Conservation (phyloP, 306 rosid species). For the Elaeagnus macrophylla region DNA sequence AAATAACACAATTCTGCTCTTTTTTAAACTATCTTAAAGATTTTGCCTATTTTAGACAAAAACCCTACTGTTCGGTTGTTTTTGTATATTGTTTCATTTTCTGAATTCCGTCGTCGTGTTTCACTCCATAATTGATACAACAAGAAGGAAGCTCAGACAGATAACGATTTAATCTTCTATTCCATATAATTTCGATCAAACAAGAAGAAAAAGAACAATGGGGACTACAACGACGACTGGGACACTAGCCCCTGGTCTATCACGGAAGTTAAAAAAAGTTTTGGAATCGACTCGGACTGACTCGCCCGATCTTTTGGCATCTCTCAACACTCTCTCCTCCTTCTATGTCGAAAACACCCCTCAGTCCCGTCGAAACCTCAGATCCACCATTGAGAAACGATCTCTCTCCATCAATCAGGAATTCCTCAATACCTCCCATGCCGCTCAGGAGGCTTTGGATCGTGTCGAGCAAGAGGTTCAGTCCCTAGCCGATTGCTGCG, state of each 20-base stretch:
- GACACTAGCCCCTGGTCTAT: conserved; percentile 70
- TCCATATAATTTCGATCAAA: too few relatives aligned
- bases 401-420: conserved; percentile 67
- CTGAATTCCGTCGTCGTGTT: too few relatives aligned
- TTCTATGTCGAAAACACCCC: conserved; percentile 77
- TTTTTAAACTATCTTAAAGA: too few relatives aligned
- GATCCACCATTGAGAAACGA: conserved; percentile 83
- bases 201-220: conserved; percentile 29
- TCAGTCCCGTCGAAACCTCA: conserved; percentile 89
- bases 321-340: conserved; percentile 74
- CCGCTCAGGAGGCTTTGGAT: conserved; percentile 71
- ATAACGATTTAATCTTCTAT: too few relatives aligned
- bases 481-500: conserved; percentile 70
- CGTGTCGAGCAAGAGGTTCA: conserved; percentile 74
- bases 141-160: too few relatives aligned
- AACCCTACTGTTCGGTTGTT: too few relatives aligned
- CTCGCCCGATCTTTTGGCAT: conserved; percentile 70
- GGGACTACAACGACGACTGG: conserved; percentile 23
- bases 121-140: too few relatives aligned
- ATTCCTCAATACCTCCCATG: conserved; percentile 60
- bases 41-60: too few relatives aligned
- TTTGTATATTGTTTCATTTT: too few relatives aligned
- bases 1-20: too few relatives aligned
- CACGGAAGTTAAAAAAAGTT: conserved; percentile 95
- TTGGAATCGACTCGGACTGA: conserved; percentile 68